Base-by-base conservation (phyloP, 1,139 yeast genomes). In the Yamadazyma pseudoaaseri region DNA sequence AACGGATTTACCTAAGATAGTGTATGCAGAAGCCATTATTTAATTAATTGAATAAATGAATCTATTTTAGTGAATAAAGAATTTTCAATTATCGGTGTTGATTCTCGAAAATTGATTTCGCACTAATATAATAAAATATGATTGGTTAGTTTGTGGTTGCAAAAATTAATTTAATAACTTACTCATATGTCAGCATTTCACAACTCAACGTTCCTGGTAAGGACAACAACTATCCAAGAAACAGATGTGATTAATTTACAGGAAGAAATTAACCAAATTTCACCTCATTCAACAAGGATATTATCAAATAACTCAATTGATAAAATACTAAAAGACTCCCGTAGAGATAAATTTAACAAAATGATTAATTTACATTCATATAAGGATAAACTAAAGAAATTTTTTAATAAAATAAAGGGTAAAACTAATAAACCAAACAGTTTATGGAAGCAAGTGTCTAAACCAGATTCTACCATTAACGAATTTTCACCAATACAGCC, bases 21-120 rank as follows among this genome's bases (percentile, higher is more conserved):
- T 71, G 71, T 86, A 86, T 58, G 86, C 85, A 54, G 86, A 79
- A 65, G 85, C 94, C 95, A 86, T 81, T 35, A 11, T 34, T 30
- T 22, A 26, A 12, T 22, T 18, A 18, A 18, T 7, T 18, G 9
- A 18, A 7, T 7, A 18, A 18, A 18, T 6, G 20, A 7, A 18
- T 6, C 12, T 10, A 16, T 12, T 17, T 39, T 12, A 13, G 11
- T 14, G 21, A 25, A 20, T 16, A 17, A 22, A 12, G 15, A 21
- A 14, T 29, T 28, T 28, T 27, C 12, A 23, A 20, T 10, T 12
- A 8, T 10, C 5, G 29, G 17, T 22, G 25, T 22, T 22, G 12
- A 22, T 10, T 11, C 29, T 27, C 29, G 16, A 15, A n/a, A 25
- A 15, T 25, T 30, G 28, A 31, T 20, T 31, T 20, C 34, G 35